Evolutionary conservation across 2,329 filamentous ascomycete species (phyloP).

Genomic region (Stemphylium vesicarium): DNA sequence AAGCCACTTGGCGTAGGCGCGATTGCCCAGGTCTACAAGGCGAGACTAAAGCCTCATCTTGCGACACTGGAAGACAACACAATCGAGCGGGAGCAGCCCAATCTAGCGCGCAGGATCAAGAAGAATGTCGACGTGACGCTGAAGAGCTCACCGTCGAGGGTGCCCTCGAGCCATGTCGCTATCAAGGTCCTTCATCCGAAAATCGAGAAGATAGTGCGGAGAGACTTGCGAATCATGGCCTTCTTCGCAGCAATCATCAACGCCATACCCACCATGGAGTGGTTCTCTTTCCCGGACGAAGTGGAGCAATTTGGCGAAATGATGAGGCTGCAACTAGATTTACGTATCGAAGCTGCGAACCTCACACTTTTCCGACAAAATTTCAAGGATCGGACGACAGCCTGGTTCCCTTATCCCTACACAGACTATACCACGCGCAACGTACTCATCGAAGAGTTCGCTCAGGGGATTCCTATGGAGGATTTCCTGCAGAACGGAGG

Average conservation of each 20-base stretch:
- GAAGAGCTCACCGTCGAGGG: slow-evolving; percentile 82
- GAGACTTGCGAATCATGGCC: slow-evolving; percentile 91
- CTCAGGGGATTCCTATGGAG: slow-evolving; percentile 88
- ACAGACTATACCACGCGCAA: slow-evolving; percentile 89
- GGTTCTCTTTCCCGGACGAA: slow-evolving; percentile 94
- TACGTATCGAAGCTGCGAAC: slow-evolving; percentile 93
- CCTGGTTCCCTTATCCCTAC: slow-evolving; percentile 97
- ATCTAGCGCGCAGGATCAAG: slow-evolving; percentile 71
- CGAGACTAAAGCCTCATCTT: slow-evolving; percentile 82
- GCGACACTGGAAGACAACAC: slow-evolving; percentile 67
- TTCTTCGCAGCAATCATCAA: slow-evolving; percentile 89
- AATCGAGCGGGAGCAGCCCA: slow-evolving; percentile 58
- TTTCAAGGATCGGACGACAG: slow-evolving; percentile 86
- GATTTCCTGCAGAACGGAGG: slow-evolving; percentile 91
- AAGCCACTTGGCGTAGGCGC: slow-evolving; percentile 89
- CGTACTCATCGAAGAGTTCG: slow-evolving; percentile 94
- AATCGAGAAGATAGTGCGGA: slow-evolving; percentile 86
- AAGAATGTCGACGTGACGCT: slow-evolving; percentile 85
- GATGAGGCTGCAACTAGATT: slow-evolving; percentile 97
- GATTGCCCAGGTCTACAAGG: slow-evolving; percentile 97
- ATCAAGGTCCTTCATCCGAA: slow-evolving; percentile 94
- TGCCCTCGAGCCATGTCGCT: slow-evolving; percentile 91
- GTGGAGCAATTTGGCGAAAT: slow-evolving; percentile 94
- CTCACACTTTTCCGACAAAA: slow-evolving; percentile 86
- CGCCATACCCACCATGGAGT: slow-evolving; percentile 90